Evolutionary conservation across 208 protist species (phyloP).

Genomic region (Wallacemonas collosoma): DNA sequence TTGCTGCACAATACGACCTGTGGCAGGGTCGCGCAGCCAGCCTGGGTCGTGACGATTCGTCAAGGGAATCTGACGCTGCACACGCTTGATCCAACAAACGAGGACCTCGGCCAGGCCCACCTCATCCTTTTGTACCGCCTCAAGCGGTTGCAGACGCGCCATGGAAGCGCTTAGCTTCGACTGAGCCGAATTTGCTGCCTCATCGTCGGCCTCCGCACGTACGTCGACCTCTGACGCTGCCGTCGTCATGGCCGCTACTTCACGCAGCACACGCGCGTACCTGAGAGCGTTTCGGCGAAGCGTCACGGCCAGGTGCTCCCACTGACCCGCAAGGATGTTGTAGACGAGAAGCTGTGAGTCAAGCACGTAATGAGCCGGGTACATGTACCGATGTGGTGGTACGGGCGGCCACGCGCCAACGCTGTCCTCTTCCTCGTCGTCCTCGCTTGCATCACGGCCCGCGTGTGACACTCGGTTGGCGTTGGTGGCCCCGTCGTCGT

Average conservation of each 20-base stretch:
- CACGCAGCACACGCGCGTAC: conserved; percentile 1
- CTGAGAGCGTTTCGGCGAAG: not conserved
- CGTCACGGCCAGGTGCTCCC: conserved; percentile 34
- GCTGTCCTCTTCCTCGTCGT: conserved; percentile 4
- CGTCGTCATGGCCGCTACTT: not conserved
- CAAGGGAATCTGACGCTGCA: conserved; percentile 35
- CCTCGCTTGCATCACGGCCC: not conserved
- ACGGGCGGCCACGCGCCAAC: not conserved
- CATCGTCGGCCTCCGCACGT: not conserved
- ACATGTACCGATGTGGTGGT: conserved; percentile 35
- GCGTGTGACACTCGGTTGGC: not conserved
- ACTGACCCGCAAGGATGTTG: conserved; percentile 34
- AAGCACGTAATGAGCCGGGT: conserved; percentile 37
- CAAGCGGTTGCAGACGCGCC: not conserved
- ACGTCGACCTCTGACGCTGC: not conserved
- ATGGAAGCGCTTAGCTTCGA: too few species aligned
- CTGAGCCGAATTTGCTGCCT: not conserved
- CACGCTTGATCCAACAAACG: conserved; percentile 62
- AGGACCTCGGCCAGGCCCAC: conserved; percentile 41
- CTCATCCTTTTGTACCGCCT: not conserved
- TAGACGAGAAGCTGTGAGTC: conserved; percentile 65
- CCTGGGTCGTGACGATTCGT: conserved; percentile 36
- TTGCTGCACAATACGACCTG: conserved; percentile 44
- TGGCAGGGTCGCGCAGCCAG: conserved; percentile 47
- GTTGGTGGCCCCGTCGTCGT: too few species aligned